Base-by-base conservation (phyloP, 768 basidiomycete genomes). In the Boletus insuetus region DNA sequence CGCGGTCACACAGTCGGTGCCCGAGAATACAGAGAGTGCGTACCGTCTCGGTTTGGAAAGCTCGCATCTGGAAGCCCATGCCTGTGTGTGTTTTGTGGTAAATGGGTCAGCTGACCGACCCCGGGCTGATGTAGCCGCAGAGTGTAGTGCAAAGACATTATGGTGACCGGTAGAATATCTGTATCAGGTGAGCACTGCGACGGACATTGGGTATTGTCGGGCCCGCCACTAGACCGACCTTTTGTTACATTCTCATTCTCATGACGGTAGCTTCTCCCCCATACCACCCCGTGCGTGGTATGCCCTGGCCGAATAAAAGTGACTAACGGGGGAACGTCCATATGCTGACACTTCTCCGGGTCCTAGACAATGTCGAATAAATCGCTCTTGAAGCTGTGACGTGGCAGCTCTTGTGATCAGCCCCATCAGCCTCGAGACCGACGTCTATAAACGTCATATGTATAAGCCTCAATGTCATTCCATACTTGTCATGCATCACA, bases 211-310 rank as follows among this genome's bases (percentile, higher is more conserved):
- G 10, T 9, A 10, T 26, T 32, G 26, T 43, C 14, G 39, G 16
- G 34, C 12, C 22, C 20, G n/a, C 6, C 20, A 48, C 17, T 39
- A 4, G n/a, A 1, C 45, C 34, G 16, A 39, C 35, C 20, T 29
- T 2, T 31, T 35, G 29, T 29, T 29, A 29, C 29, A 45, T 60
- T 63, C 43, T 51, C 29, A 45, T 60, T 63, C 43, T 51, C 53
- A 61, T 49, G 45, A 34, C 32, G 34, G 53, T 19, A 19, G 20
- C 16, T 17, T 51, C 46, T 49, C 17, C 29, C 49, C 51, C 22
- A 34, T 19, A 14, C 22, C 2, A 29, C 13, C 0, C 13, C 20
- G 1, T n/a, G 22, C 20, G 22, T 31, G 49, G 19, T 48, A 17
- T 32, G 8, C 13, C 22, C 4, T 29, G n/a, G 19, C 13, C 26